Conservation (phyloP, 2,329 filamentous ascomycete genomes). For the Davidsoniella virescens region DNA sequence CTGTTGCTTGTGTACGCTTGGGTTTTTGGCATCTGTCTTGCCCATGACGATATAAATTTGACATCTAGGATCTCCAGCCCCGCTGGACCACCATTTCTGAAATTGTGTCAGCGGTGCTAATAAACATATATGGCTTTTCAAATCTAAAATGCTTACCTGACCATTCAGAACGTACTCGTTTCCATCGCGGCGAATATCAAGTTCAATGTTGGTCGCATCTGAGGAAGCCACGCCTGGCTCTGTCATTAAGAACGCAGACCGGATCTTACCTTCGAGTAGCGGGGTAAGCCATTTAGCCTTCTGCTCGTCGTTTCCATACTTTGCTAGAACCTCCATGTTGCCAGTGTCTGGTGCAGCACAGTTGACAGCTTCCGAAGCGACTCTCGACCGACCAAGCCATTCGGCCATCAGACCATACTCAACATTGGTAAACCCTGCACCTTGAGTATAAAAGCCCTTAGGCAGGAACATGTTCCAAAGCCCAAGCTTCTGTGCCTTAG, state of each 20-base stretch:
- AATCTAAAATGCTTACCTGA: conserved; percentile 30
- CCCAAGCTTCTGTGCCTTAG: conserved; percentile 63
- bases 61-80: conserved; percentile 84
- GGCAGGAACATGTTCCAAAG: conserved; percentile 98
- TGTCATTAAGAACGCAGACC: conserved; percentile 87
- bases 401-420: conserved; percentile 98
- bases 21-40: conserved; percentile 64
- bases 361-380: conserved; percentile 76
- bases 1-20: conserved; percentile 73
- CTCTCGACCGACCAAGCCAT: conserved; percentile 70
- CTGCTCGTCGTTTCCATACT: conserved; percentile 74
- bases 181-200: conserved; percentile 68
- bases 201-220: conserved; percentile 83
- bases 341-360: conserved; percentile 84
- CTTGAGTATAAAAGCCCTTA: conserved; percentile 88
- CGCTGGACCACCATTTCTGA: conserved; percentile 98
- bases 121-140: not conserved
- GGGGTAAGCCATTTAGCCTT: conserved; percentile 73
- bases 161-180: conserved; percentile 87
- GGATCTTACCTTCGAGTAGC: conserved; percentile 67
- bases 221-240: conserved; percentile 78
- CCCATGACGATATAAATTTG: conserved; percentile 93
- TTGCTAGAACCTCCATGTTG: conserved; percentile 90
- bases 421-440: conserved; percentile 83
- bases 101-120: conserved; percentile 5